Evolutionary conservation across 148 eudicot species (phyloP).

Genomic region (Rhododendron williamsianum): DNA sequence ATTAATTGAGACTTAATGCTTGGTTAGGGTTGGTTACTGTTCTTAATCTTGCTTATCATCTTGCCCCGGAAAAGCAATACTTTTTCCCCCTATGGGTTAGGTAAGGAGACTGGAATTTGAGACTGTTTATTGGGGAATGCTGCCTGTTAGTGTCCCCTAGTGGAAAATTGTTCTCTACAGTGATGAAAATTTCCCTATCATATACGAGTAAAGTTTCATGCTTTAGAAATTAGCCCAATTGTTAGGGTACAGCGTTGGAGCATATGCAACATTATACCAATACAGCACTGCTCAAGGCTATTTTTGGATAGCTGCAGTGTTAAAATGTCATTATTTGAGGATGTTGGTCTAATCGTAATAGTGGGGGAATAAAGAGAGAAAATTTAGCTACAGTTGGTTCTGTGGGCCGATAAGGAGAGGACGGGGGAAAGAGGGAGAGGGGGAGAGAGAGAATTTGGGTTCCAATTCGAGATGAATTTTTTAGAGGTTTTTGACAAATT

Average conservation of each 20-base stretch:
- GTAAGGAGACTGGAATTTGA: neutral
- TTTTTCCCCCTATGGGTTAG: neutral
- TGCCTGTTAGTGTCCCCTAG: neutral
- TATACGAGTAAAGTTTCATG: neutral
- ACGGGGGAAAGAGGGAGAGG: neutral
- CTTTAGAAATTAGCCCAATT: neutral
- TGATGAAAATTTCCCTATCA: neutral
- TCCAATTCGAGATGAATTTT: neutral
- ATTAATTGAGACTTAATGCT: neutral
- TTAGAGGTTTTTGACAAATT: neutral
- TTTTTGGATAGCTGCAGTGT: neutral
- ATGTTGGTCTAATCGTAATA: neutral
- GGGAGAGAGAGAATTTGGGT: neutral
- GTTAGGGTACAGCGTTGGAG: neutral
- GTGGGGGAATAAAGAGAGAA: neutral
- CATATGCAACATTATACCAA: neutral
- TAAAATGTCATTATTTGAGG: neutral
- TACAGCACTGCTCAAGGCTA: neutral
- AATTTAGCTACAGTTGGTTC: neutral
- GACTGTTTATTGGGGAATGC: neutral
- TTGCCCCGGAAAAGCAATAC: neutral
- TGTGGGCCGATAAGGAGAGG: neutral
- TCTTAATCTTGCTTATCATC: neutral
- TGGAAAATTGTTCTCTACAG: neutral
- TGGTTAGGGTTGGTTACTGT: neutral